Evolutionary conservation across 1,139 yeast species (phyloP).

Genomic region (Scheffersomyces segobiensis): DNA sequence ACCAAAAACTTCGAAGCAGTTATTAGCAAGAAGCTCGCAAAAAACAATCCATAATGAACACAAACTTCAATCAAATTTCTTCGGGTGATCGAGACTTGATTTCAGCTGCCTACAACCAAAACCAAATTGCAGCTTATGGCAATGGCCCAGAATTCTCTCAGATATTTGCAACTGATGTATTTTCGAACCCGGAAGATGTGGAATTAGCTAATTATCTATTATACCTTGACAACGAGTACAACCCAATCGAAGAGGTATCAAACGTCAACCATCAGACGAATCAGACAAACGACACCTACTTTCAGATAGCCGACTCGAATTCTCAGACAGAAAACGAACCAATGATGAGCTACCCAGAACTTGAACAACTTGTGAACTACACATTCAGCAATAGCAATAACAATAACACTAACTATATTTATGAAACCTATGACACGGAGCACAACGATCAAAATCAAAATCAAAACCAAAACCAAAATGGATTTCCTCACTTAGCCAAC

Average conservation of each 20-base stretch:
- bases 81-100: not conserved
- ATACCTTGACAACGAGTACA: not conserved
- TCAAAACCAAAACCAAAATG: not conserved
- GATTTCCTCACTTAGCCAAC: not conserved
- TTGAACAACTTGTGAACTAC: not conserved
- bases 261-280: not conserved
- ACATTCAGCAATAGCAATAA: not conserved
- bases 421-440: not conserved
- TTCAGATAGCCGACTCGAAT: not conserved
- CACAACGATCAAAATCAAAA: not conserved
- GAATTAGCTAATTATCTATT: not conserved
- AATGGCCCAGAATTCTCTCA: not conserved
- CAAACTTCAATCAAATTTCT: not conserved
- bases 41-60: not conserved
- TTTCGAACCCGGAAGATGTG: not conserved
- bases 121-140: not conserved
- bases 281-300: no score
- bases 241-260: not conserved
- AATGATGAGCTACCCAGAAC: not conserved
- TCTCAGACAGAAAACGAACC: not conserved
- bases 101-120: not conserved
- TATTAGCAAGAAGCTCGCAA: not conserved
- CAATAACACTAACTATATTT: no score
- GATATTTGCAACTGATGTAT: not conserved
- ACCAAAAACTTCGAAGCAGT: not conserved